Conservation (phyloP, 2,329 filamentous ascomycete species). For the Scedosporium dehoogii region DNA sequence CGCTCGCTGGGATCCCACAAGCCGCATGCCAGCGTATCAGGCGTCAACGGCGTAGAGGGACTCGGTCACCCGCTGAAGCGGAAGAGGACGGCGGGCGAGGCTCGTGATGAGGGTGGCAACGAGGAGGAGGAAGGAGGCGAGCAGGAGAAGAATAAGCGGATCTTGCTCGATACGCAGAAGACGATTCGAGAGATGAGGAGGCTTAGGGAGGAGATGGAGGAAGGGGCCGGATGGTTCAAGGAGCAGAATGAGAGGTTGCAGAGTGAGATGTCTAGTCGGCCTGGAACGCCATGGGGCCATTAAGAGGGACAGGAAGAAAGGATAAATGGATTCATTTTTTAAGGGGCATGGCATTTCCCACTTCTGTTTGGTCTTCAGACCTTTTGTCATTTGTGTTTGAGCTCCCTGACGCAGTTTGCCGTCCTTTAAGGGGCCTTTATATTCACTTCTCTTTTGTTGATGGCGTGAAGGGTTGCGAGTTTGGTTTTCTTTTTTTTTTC, state of each 20-base stretch:
- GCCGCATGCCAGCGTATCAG: slow-evolving; percentile 4
- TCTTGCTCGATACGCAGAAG: slow-evolving; percentile 31
- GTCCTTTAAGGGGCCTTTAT: background rate
- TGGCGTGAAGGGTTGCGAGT: background rate
- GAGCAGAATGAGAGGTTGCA: slow-evolving; percentile 33
- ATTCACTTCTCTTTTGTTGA: slow-evolving; percentile 9
- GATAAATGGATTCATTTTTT: background rate
- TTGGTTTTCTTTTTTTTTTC: background rate
- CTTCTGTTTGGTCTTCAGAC: too few relatives aligned
- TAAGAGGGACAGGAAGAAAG: slow-evolving; percentile 4
- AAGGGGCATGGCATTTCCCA: too few relatives aligned
- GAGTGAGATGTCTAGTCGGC: slow-evolving; percentile 23
- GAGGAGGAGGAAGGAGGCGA: slow-evolving; percentile 8
- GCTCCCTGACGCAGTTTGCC: background rate
- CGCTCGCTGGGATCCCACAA: background rate
- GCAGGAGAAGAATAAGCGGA: slow-evolving; percentile 21
- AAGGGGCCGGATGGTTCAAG: slow-evolving; percentile 35
- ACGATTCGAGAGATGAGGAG: slow-evolving; percentile 29
- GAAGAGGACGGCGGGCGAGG: slow-evolving; percentile 21
- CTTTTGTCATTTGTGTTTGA: too few relatives aligned
- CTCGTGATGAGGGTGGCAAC: slow-evolving; percentile 8
- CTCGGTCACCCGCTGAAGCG: slow-evolving; percentile 16
- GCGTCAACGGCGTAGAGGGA: slow-evolving; percentile 9
- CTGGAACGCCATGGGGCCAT: slow-evolving; percentile 24
- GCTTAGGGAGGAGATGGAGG: slow-evolving; percentile 34